Base-by-base conservation (phyloP, 1,139 yeast genomes). In the Debaryomyces fabryi region DNA sequence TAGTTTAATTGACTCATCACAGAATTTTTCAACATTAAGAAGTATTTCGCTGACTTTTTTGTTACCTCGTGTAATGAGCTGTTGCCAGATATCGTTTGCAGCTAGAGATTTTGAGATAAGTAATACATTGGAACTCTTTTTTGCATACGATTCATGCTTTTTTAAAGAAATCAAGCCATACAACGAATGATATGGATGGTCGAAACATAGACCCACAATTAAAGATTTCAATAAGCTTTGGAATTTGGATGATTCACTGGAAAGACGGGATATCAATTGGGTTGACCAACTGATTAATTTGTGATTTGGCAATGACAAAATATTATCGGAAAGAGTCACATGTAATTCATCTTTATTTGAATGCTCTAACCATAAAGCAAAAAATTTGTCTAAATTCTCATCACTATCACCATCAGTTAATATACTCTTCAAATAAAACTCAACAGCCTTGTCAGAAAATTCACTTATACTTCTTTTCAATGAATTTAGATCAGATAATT, bases 291-390 rank as follows among this genome's bases (percentile, higher is more conserved):
- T 81, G 3, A 89, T 74, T 48, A 90, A 79, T 56, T 84, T 84
- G 58, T 74, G 71, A 18, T 79, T 72, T 0, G 96, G 86, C 27
- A 89, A 68, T 0, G 49, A 47, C 2, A 62, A 55, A 3, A 79
- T 63, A 15, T 74, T 68, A 0, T 64, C 52, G n/a, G 58, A 52
- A 3, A 79, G 64, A 7, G 21, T 7, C 16, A 10, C 18, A 55
- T 79, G 81, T 6, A 83, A 61, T 0, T 60, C 65, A 1, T 68
- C 76, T 42, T 74, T 72, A 5, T 63, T 63, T 3, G 83, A 74
- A 55, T 79, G 78, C 50, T 86, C 88, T 38, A 93, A 73, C 96
- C 97, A 92, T n/a, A 92, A 65, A 0, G 95, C 87, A 62, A 92
- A 85, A 52, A 92, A 86, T 47, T 88, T 79, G 56, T 90, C 96